Base-by-base conservation (phyloP, 73 alveolate species). In the Paramecium bursaria region DNA sequence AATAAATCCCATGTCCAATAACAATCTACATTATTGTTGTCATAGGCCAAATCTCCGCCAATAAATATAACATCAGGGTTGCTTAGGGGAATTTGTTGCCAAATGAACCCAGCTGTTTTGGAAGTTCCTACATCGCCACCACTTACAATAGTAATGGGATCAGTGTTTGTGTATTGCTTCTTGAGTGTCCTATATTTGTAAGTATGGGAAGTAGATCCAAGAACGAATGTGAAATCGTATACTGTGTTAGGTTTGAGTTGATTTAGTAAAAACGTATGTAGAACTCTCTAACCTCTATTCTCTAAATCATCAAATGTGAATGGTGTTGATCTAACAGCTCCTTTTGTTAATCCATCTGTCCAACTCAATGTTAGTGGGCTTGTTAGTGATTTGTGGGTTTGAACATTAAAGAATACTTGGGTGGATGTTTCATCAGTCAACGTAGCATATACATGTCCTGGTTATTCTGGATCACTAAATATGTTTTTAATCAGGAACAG, bases 21-120 rank as follows among this genome's bases (percentile, higher is more conserved):
- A 46, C 86, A 74, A n/a, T 14, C 15, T 3, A 11, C 23, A n/a
- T 42, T 17, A 6, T 42, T 55, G 29, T 74, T 74, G 46, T 74
- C 86, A 39, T 74, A 74, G 6, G 86, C 57, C 3, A 74, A 11
- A 21, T 74, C 86, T 4, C 86, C 86, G n/a, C 86, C 86, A 74
- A 74, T 74, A 15, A 74, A 9, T 4, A 39, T 73, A 6, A 39
- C 86, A 6, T 74, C 48, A 42, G 86, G 86, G 4, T 74, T 11
- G 49, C 5, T 39, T 7, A 39, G 49, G 11, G 49, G 14, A 5
- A 39, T 11, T 39, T 39, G 49, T 39, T 11, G 14, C 49, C 49
- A 39, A 5, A 39, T 39, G 14, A 39, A 11, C 11, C 49, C 11
- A 7, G 49, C 49, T 7, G 14, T 39, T 7, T 7, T 7, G 11